Evolutionary conservation across 2,329 filamentous ascomycete genomes (phyloP).

Genomic region (Stachybotrys echinatus): DNA sequence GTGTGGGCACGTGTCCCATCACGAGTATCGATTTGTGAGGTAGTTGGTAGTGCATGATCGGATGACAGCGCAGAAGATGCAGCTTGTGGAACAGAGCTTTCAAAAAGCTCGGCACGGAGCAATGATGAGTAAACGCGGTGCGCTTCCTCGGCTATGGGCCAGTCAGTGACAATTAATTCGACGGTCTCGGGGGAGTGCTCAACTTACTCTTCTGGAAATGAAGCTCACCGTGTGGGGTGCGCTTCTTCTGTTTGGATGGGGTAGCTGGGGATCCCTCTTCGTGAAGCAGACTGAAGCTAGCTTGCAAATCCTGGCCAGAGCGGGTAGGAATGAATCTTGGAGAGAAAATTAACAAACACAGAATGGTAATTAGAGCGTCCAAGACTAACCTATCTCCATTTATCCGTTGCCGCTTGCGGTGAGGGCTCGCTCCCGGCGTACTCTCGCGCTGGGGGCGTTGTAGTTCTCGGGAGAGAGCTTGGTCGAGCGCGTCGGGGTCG

Average conservation of each 20-base stretch:
- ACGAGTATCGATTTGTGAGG: slow-evolving; percentile 47
- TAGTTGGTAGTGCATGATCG: slow-evolving; percentile 45
- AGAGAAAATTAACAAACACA: slow-evolving; percentile 13
- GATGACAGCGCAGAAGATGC: slow-evolving; percentile 56
- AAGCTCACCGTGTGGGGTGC: slow-evolving; percentile 81
- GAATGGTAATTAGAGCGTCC: neutral
- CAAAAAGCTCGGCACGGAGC: slow-evolving; percentile 87
- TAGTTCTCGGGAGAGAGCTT: slow-evolving; percentile 46
- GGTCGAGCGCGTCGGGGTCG: slow-evolving; percentile 45
- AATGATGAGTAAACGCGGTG: slow-evolving; percentile 88
- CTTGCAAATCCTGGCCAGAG: slow-evolving; percentile 86
- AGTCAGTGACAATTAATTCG: slow-evolving; percentile 12
- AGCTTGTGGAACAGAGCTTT: slow-evolving; percentile 78
- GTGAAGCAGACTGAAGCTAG: slow-evolving; percentile 86
- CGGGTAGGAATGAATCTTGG: slow-evolving; percentile 89
- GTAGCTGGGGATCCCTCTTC: slow-evolving; percentile 92
- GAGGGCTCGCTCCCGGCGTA: slow-evolving; percentile 48
- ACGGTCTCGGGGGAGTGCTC: neutral
- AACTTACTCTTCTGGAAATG: slow-evolving; percentile 85
- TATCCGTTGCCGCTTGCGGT: slow-evolving; percentile 54
- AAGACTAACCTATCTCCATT: slow-evolving; percentile 53
- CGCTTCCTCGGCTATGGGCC: slow-evolving; percentile 71
- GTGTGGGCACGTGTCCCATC: slow-evolving; percentile 74
- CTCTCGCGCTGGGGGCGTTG: slow-evolving; percentile 45
- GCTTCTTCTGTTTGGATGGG: slow-evolving; percentile 78